phyloP scores from a whole-genome alignment of 176 grass and related monocot genomes.

The Eremochloa ophiuroides region DNA sequence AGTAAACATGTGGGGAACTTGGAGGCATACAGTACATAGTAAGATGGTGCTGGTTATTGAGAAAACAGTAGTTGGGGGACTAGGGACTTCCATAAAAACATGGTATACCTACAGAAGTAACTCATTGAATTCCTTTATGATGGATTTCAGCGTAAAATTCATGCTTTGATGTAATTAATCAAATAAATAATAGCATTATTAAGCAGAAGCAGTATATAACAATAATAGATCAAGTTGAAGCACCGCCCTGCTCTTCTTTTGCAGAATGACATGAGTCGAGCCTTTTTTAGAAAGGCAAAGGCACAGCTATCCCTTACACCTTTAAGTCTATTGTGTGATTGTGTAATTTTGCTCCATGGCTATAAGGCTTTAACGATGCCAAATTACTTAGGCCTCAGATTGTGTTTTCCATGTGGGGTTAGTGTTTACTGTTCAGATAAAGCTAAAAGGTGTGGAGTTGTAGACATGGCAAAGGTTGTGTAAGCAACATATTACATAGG shows the following conservation, averaged over 20 bases:
- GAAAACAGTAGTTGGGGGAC: background rate
- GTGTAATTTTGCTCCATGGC: no score
- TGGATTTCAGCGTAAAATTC: background rate
- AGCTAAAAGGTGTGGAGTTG: slow-evolving; percentile 6
- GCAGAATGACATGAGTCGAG: background rate
- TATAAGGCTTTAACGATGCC: background rate
- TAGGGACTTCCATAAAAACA: background rate
- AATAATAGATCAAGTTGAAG: background rate
- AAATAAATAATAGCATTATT: background rate
- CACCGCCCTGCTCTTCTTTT: background rate
- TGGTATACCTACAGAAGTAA: slow-evolving; percentile 3
- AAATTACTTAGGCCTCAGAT: background rate
- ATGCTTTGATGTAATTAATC: background rate
- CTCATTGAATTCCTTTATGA: background rate
- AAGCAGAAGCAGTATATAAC: background rate
- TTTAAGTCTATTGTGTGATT: background rate
- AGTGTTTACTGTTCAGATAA: slow-evolving; percentile 16
- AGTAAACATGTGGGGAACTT: background rate
- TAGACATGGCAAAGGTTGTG: background rate
- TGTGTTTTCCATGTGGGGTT: background rate
- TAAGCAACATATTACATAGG: background rate
- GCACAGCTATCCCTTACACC: background rate
- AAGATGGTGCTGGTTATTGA: background rate
- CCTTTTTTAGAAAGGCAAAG: background rate
- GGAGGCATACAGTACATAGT: background rate